Conservation (phyloP, 2,329 filamentous ascomycete genomes). For the Alternaria incomplexa region DNA sequence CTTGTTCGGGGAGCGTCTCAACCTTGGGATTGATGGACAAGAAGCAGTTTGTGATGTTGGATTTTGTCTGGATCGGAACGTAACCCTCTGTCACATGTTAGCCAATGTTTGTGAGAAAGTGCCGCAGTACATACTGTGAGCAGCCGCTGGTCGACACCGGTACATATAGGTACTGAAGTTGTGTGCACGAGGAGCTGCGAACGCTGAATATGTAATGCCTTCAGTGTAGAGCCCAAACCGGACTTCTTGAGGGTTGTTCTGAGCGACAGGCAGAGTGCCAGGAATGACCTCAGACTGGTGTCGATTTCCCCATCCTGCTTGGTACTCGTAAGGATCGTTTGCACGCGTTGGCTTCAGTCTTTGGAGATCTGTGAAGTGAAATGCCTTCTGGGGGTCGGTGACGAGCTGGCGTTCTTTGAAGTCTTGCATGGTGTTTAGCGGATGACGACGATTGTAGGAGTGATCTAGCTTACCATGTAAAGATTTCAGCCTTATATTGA, state of each 20-base stretch:
- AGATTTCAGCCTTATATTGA: conserved; percentile 38
- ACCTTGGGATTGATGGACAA: conserved; percentile 56
- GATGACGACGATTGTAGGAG: not conserved
- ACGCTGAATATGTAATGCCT: conserved; percentile 54
- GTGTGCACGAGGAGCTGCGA: conserved; percentile 50
- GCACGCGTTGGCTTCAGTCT: conserved; percentile 46
- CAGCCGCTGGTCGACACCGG: conserved; percentile 51
- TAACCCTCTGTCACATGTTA: conserved; percentile 34
- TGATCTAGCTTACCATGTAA: conserved; percentile 11
- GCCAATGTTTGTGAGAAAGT: not conserved
- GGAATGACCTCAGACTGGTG: conserved; percentile 52
- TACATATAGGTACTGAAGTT: conserved; percentile 57
- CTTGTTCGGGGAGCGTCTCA: conserved; percentile 57
- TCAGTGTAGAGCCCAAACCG: conserved; percentile 56
- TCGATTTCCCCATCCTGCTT: conserved; percentile 48
- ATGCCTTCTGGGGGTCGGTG: conserved; percentile 46
- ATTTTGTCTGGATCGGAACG: conserved; percentile 33
- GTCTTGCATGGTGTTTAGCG: conserved; percentile 32
- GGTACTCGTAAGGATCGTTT: conserved; percentile 49
- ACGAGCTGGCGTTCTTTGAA: conserved; percentile 46
- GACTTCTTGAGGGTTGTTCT: conserved; percentile 52
- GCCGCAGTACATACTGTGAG: conserved; percentile 42
- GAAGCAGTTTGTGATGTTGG: conserved; percentile 53
- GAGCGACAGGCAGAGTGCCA: conserved; percentile 51
- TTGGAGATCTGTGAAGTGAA: conserved; percentile 49